These are phyloP conservation scores for Boletus fagicola DNA, from an alignment of 768 basidiomycete species.

Conservation along the genomic window DNA sequence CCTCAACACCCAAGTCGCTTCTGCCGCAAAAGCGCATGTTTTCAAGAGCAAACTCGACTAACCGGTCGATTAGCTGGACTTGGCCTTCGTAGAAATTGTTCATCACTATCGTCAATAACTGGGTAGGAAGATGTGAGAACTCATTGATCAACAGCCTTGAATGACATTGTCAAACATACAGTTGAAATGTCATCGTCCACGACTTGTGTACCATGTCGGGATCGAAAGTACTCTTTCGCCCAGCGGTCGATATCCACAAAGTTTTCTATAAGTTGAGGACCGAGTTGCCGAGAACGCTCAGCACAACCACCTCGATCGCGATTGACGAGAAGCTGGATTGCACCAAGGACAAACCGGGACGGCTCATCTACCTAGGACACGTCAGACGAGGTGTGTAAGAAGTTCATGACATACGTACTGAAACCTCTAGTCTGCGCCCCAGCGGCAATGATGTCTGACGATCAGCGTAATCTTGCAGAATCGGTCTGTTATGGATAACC, in stretches of 20 bases:
- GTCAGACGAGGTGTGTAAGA: not conserved
- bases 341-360: conserved; percentile 24
- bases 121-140: not conserved
- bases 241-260: conserved; percentile 29
- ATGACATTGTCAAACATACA: conserved; percentile 13
- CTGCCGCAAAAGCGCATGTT: conserved; percentile 25
- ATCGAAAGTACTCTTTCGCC: conserved; percentile 30
- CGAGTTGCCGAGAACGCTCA: conserved; percentile 23
- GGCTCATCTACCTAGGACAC: conserved; percentile 24
- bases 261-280: conserved; percentile 32
- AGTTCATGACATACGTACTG: conserved; percentile 12
- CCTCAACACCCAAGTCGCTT: conserved; percentile 15
- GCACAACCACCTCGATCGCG: conserved; percentile 15
- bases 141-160: not conserved
- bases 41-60: conserved; percentile 25
- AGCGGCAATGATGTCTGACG: conserved; percentile 28
- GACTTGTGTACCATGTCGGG: conserved; percentile 12
- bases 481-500: conserved; percentile 22
- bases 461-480: conserved; percentile 29
- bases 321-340: conserved; percentile 30
- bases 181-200: conserved; percentile 19
- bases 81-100: conserved; percentile 33
- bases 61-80: conserved; percentile 27
- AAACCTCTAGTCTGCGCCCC: conserved; percentile 24
- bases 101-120: conserved; percentile 31